These are phyloP conservation scores for Ophiostoma tasmaniense DNA, from an alignment of 2,329 filamentous ascomycete genomes.

Conservation along the genomic window DNA sequence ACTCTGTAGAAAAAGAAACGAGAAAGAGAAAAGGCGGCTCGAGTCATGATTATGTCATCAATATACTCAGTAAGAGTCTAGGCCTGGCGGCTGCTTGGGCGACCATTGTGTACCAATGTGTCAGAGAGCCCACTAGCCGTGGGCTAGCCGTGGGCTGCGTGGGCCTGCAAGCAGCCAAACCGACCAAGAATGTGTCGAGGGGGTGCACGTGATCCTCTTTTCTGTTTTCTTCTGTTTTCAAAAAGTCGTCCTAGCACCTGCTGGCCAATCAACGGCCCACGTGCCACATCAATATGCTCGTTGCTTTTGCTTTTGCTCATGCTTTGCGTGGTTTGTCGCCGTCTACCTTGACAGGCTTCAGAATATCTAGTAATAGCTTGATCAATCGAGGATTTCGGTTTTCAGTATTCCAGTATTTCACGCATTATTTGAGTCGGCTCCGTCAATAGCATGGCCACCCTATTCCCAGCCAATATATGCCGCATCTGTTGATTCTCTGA, in stretches of 20 bases:
- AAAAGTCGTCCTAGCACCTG: too few species aligned
- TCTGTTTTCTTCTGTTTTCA: neutral
- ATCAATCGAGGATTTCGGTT: too few species aligned
- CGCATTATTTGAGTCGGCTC: neutral
- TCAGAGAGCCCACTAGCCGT: neutral
- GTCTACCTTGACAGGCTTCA: neutral
- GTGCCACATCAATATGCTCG: neutral
- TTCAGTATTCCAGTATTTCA: neutral
- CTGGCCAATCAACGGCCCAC: conserved; percentile 6
- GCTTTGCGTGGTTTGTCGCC: neutral
- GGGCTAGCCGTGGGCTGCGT: neutral
- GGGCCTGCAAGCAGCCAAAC: neutral
- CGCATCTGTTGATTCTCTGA: neutral
- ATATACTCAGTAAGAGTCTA: neutral
- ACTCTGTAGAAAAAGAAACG: neutral
- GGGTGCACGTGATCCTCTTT: neutral
- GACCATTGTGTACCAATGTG: neutral
- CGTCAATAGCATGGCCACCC: neutral
- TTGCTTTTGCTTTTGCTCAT: neutral
- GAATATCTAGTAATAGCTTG: neutral
- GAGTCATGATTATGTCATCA: neutral
- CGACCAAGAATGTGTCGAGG: neutral
- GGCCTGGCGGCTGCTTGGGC: neutral
- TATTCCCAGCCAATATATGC: neutral
- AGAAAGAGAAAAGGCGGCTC: neutral